phyloP scores from a whole-genome alignment of 129 eudicot species.

The Lactuca saligna region DNA sequence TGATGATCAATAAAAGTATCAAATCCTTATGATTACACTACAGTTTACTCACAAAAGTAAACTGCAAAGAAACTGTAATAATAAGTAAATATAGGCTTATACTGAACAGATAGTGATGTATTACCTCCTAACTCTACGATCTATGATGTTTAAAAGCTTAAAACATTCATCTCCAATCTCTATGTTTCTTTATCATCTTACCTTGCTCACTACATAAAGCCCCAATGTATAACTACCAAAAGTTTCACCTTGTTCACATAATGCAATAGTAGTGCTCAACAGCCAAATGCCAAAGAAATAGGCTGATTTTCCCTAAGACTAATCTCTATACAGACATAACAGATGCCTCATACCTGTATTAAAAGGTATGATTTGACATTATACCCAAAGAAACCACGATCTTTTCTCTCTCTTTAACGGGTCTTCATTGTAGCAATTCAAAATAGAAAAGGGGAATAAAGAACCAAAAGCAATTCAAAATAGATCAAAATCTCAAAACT shows the following conservation, averaged over 20 bases:
- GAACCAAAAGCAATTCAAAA: neutral
- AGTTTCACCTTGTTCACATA: neutral
- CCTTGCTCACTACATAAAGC: neutral
- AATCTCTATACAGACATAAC: neutral
- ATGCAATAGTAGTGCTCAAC: neutral
- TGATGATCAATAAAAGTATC: no score
- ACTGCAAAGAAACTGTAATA: neutral
- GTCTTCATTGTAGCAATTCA: neutral
- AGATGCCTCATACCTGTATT: neutral
- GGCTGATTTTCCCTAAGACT: neutral
- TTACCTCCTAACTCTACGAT: no score
- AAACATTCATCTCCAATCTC: no score
- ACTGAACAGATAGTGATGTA: neutral
- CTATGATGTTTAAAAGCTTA: no score
- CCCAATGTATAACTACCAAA: neutral
- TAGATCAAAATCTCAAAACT: neutral
- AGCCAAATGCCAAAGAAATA: neutral
- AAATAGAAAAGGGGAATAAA: neutral
- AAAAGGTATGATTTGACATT: neutral
- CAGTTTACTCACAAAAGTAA: no score
- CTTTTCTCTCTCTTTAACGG: neutral
- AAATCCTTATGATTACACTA: no score
- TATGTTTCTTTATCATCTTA: no score
- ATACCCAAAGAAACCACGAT: neutral
- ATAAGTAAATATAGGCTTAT: neutral